Conservation (phyloP, 225 moss, liverwort and hornwort species). For the Pseudisothecium myosuroides region DNA sequence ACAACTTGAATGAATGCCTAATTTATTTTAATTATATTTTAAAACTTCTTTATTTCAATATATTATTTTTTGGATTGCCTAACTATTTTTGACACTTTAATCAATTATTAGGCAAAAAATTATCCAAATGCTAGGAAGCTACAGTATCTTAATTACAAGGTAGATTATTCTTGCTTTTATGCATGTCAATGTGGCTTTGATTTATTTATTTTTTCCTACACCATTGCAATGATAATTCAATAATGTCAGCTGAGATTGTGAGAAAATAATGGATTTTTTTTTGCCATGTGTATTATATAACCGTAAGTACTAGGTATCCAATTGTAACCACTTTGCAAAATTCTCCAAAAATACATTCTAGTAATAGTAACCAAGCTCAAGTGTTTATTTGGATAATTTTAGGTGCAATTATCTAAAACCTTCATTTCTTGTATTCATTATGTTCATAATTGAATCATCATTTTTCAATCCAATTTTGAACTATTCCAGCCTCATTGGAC, state of each 20-base stretch:
- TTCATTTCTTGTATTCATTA: not conserved
- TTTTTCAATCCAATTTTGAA: not conserved
- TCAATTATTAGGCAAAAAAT: too few species aligned
- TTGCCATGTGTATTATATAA: not conserved
- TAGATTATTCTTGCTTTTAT: not conserved
- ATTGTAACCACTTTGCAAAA: not conserved
- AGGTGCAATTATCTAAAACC: not conserved
- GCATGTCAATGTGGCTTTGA: not conserved
- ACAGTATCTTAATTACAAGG: not conserved
- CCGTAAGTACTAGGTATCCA: fast-evolving
- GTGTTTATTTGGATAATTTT: not conserved
- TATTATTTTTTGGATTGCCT: too few species aligned
- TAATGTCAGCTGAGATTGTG: not conserved
- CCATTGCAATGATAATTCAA: not conserved
- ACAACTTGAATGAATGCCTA: too few species aligned
- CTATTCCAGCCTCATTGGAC: fast-evolving
- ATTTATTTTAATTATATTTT: too few species aligned
- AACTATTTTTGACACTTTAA: too few species aligned
- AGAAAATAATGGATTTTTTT: not conserved
- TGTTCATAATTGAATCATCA: not conserved
- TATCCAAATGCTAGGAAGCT: too few species aligned
- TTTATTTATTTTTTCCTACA: not conserved
- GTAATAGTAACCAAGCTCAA: not conserved
- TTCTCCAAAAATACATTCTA: not conserved
- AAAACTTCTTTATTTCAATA: too few species aligned